Percentiles rank a stretch among this genome's conserved stretches.
Conservation (phyloP, 208 protist species). For the Leishmania martiniquensis region DNA sequence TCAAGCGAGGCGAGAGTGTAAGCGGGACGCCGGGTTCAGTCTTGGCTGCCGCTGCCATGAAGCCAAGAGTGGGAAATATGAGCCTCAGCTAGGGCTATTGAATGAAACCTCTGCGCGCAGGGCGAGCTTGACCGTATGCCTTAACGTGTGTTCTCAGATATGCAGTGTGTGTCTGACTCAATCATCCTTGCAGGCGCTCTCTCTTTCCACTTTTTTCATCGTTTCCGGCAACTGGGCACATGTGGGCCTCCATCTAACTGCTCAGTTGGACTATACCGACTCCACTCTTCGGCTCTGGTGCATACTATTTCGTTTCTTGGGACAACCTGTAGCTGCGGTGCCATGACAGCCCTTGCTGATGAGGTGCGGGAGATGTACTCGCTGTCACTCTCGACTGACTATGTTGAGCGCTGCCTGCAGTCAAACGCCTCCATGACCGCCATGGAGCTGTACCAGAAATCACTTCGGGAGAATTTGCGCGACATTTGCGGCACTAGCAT, state of each 20-base stretch:
- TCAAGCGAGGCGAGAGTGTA: not conserved
- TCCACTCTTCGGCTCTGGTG: not conserved
- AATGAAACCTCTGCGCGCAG: not conserved
- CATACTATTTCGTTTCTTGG: not conserved
- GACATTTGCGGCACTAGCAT: slow-evolving; percentile 56
- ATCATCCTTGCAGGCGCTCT: not conserved
- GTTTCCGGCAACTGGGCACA: not conserved
- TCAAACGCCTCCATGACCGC: slow-evolving; percentile 32
- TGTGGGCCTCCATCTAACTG: not conserved
- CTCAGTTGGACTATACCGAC: not conserved
- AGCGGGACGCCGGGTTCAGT: not conserved
- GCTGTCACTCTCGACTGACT: slow-evolving; percentile 62
- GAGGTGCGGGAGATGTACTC: slow-evolving; percentile 45
- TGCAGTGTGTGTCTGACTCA: not conserved
- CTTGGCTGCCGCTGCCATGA: not conserved
- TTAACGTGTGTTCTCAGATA: not conserved
- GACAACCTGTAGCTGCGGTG: not conserved
- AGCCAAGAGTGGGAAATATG: no score
- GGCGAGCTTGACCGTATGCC: not conserved
- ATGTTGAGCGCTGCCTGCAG: slow-evolving; percentile 46
- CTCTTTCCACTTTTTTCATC: not conserved
- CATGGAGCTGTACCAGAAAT: slow-evolving; percentile 51
- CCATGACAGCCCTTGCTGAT: slow-evolving; percentile 40
- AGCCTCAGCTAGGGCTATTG: not conserved
- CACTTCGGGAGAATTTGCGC: slow-evolving; percentile 64